Evolutionary conservation across 2,329 filamentous ascomycete species (phyloP).

Genomic region (Pseudofabraea citricarpa): DNA sequence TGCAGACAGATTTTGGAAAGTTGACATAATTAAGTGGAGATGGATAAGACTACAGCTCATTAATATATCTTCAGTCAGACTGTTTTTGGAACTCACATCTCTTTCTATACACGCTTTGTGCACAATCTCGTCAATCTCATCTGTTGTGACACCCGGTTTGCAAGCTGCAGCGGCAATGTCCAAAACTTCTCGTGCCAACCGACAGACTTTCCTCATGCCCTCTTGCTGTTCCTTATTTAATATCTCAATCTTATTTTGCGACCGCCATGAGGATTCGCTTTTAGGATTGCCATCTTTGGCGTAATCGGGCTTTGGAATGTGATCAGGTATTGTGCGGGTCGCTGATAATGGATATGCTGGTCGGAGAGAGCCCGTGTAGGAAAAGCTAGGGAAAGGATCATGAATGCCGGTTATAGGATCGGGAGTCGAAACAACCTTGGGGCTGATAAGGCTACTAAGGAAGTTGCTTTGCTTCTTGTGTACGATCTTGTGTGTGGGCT

Average conservation of each 20-base stretch:
- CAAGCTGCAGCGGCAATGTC: slow-evolving; percentile 83
- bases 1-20: slow-evolving; percentile 98
- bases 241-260: slow-evolving; percentile 76
- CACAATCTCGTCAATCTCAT: slow-evolving; percentile 90
- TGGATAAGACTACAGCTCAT: slow-evolving; percentile 77
- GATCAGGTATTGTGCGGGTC: slow-evolving; percentile 67
- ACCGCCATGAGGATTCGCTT: slow-evolving; percentile 52
- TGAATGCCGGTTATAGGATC: slow-evolving; percentile 84
- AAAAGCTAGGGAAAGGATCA: slow-evolving; percentile 88
- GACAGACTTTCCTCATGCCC: slow-evolving; percentile 86
- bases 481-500: slow-evolving; percentile 77
- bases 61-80: no score
- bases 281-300: slow-evolving; percentile 74
- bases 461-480: slow-evolving; percentile 78
- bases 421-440: slow-evolving; percentile 84
- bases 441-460: slow-evolving; percentile 69
- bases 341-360: slow-evolving; percentile 83
- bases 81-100: slow-evolving; percentile 58
- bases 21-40: slow-evolving; percentile 92
- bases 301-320: slow-evolving; percentile 83
- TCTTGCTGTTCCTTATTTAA: slow-evolving; percentile 77
- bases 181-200: slow-evolving; percentile 81
- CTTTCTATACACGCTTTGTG: slow-evolving; percentile 93
- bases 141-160: slow-evolving; percentile 90
- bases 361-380: slow-evolving; percentile 74